Conservation (phyloP, 306 rosid species). For the Medicago truncatula region DNA sequence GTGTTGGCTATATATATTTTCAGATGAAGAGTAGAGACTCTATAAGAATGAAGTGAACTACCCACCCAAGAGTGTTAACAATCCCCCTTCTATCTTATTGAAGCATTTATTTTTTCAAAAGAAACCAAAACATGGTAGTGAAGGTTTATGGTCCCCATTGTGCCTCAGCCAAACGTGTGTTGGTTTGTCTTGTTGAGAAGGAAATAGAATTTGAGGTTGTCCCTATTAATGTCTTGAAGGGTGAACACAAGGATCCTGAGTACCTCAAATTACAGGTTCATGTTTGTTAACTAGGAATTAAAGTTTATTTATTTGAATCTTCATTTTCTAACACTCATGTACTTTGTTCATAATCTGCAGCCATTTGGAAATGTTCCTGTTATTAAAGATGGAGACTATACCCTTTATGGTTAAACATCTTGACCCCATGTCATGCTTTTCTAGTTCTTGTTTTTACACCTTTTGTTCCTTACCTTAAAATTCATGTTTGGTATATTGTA, state of each 20-base stretch:
- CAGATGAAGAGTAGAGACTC: no score
- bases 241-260: slow-evolving; percentile 48
- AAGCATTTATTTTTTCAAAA: neutral
- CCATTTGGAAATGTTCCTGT: slow-evolving; percentile 58
- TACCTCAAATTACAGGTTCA: slow-evolving; percentile 55
- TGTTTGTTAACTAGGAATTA: no score
- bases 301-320: no score
- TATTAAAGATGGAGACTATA: slow-evolving; percentile 58
- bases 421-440: no score
- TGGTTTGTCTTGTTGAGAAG: slow-evolving; percentile 52
- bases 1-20: no score
- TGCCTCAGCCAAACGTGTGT: slow-evolving; percentile 47
- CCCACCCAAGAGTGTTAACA: neutral
- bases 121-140: slow-evolving; percentile 53
- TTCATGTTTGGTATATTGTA: no score
- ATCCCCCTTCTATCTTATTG: neutral
- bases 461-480: no score
- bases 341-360: slow-evolving; percentile 33
- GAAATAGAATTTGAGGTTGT: slow-evolving; percentile 53
- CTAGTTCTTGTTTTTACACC: no score
- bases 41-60: neutral
- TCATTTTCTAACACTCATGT: neutral
- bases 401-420: slow-evolving; percentile 46
- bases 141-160: slow-evolving; percentile 55
- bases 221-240: slow-evolving; percentile 40